Evolutionary conservation across 352 stramenopile species (phyloP), one percentile per base, ranked within the genome.

Genomic region (Phytophthora sp.): DNA sequence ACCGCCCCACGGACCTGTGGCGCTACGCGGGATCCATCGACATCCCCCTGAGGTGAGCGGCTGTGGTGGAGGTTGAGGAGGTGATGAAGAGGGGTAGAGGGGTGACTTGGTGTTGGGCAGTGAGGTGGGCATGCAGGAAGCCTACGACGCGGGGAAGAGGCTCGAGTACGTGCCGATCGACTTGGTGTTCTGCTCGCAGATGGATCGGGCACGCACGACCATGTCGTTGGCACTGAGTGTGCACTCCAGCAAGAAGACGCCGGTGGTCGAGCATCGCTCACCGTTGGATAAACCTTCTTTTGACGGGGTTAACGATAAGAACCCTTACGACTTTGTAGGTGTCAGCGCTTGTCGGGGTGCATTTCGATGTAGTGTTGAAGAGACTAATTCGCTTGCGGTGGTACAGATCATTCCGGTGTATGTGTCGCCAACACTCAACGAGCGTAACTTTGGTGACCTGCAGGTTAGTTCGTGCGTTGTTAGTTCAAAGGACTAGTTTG

Each of bases 111-210:
- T 48, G 31, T 30, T 51, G 26, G 4, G 26, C 32, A 82, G 83
- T 66, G 86, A 91, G 39, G 81, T 92, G 27, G 86, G 86, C 55
- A 93, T 94, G 72, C 80, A 92, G 38, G 86, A 94, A 60, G 86
- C 86, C 12, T 87, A 89, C 20, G 83, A 94, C 31, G 86, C 86
- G 13, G 86, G 86, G 27, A 85, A 88, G 64, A 74, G 79, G 12
- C 69, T 94, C 39, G 79, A 92, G 59, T 83, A 87, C 57, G 85
- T 85, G 55, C 86, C 83, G 10, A 84, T 94, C 44, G 86, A 94
- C 62, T 57, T 94, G 27, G 86, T 94, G 21, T 94, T 94, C 62
- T 92, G 84, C 72, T 94, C 86, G 32, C 82, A 94, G 49, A 91
- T 92, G 86, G 86, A 94, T 51, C 86, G 86, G 32, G 86, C 86